Conservation (phyloP, 352 stramenopile genomes). For the Globisporangium camurandrum region DNA sequence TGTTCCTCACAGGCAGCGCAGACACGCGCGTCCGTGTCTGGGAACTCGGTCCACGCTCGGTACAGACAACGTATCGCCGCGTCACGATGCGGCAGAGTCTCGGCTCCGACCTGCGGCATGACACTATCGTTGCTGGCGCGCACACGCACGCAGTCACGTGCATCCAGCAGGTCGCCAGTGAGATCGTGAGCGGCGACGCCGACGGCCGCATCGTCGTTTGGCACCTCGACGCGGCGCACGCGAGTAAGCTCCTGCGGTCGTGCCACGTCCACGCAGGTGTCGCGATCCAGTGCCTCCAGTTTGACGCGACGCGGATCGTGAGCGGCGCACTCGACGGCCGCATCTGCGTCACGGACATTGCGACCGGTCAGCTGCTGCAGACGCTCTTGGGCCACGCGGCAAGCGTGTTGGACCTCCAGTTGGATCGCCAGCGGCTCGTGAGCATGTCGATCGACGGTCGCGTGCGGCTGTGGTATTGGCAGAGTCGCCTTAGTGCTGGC, state of each 20-base stretch:
- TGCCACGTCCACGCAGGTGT: conserved; percentile 45
- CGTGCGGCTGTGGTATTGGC: conserved; percentile 64
- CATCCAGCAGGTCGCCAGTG: conserved; percentile 47
- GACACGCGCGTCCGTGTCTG: conserved; percentile 67
- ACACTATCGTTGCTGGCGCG: conserved; percentile 31
- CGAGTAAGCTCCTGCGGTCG: conserved; percentile 49
- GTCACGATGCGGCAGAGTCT: conserved; percentile 27
- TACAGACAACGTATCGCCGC: conserved; percentile 22
- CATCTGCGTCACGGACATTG: conserved; percentile 72
- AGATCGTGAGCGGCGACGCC: conserved; percentile 70
- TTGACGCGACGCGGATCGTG: conserved; percentile 70
- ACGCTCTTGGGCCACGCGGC: conserved; percentile 44
- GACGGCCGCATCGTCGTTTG: conserved; percentile 54
- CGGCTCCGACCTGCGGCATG: conserved; percentile 17
- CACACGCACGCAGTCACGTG: conserved; percentile 51
- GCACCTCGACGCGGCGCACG: conserved; percentile 45
- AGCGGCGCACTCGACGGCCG: conserved; percentile 38
- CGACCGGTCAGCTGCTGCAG: conserved; percentile 57
- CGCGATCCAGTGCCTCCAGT: conserved; percentile 57
- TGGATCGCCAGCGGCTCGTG: conserved; percentile 57
- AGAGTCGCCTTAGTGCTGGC: conserved; percentile 32
- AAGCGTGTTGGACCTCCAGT: conserved; percentile 57
- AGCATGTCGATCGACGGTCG: conserved; percentile 57
- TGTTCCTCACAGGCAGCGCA: conserved; percentile 42
- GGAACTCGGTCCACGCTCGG: conserved; percentile 24